Evolutionary conservation across 257 asterid species (phyloP).

Genomic region (Rubia yunnanensis): DNA sequence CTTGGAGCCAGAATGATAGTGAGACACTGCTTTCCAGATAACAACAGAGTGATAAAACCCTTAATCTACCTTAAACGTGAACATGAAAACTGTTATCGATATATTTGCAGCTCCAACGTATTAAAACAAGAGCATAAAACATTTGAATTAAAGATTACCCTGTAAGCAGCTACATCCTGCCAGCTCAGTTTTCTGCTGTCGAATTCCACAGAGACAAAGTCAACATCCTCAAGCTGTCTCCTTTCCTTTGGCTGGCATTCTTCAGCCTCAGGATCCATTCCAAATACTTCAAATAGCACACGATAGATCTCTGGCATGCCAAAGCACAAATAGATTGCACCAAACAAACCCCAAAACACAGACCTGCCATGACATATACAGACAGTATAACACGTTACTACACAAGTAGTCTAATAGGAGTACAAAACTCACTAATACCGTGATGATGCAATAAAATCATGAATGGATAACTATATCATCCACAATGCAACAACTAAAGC

Average conservation of each 20-base stretch:
- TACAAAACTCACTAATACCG: too few relatives aligned
- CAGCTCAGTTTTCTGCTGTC: conserved; percentile 72
- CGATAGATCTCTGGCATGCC: conserved; percentile 99
- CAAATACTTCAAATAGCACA: conserved; percentile 91
- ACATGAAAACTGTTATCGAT: not conserved
- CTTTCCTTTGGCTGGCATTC: conserved; percentile 92
- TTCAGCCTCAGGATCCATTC: conserved; percentile 93
- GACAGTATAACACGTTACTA: not conserved
- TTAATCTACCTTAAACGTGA: not conserved
- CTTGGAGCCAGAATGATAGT: not conserved
- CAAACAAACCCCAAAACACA: conserved; percentile 97
- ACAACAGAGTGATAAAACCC: not conserved
- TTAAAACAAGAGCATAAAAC: not conserved
- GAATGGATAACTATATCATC: not conserved
- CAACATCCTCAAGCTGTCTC: conserved; percentile 96
- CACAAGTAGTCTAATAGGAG: not conserved
- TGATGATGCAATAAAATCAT: not conserved
- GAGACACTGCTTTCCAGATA: not conserved
- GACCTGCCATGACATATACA: conserved; percentile 44
- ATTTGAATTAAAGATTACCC: conserved; percentile 31
- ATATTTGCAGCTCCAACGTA: not conserved
- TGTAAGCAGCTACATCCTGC: conserved; percentile 91
- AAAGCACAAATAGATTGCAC: conserved; percentile 92
- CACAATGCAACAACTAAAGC: not conserved
- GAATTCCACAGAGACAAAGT: conserved; percentile 83